Conservation (phyloP, 768 basidiomycete genomes). For the Cystofilobasidium macerans region DNA sequence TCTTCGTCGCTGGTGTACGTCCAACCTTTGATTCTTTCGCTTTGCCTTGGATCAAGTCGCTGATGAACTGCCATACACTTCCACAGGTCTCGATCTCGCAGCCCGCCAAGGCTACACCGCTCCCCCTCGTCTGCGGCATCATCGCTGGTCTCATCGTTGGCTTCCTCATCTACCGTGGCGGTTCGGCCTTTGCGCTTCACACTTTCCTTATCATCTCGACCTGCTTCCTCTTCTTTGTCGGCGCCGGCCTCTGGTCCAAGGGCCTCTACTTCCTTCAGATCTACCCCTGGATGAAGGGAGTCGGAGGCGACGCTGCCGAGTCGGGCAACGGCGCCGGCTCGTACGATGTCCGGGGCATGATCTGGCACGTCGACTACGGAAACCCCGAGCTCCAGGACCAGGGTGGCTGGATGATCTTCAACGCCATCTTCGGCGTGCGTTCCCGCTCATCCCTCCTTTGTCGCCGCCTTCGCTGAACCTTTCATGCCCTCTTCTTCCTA, state of each 20-base stretch:
- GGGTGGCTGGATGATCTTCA: conserved; percentile 69
- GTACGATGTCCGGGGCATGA: conserved; percentile 42
- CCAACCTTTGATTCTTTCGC: too few species aligned
- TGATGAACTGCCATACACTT: background rate
- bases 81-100: conserved; percentile 61
- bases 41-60: too few species aligned
- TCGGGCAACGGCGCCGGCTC: conserved; percentile 62
- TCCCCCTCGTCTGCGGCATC: conserved; percentile 69
- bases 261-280: conserved; percentile 61
- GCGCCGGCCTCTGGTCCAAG: conserved; percentile 81
- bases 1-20: conserved; percentile 77
- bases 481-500: background rate
- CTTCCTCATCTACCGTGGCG: conserved; percentile 62
- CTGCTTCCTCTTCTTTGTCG: conserved; percentile 81
- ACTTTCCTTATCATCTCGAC: conserved; percentile 88
- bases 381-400: conserved; percentile 49
- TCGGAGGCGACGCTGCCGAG: conserved; percentile 56
- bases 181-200: conserved; percentile 53
- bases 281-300: conserved; percentile 42
- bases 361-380: conserved; percentile 51
- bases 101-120: conserved; percentile 71
- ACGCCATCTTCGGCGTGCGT: conserved; percentile 47
- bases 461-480: background rate
- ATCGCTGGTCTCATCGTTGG: conserved; percentile 19
- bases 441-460: background rate